Evolutionary conservation across 495 filamentous ascomycete species (phyloP), one percentile per base, ranked within the genome.

Genomic region (Aspergillus bridgeri): DNA sequence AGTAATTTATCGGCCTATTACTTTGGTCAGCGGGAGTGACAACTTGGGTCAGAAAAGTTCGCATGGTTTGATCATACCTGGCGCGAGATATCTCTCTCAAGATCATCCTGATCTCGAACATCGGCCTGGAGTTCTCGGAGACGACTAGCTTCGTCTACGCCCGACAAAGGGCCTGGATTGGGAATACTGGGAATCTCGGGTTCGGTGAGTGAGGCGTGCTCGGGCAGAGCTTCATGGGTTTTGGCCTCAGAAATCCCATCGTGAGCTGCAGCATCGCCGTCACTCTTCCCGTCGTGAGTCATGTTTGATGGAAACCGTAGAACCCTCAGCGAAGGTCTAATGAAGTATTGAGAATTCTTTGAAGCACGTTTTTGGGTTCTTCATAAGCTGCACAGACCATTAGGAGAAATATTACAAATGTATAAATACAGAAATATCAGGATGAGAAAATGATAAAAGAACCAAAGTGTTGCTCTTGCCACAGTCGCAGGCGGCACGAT

Each of bases 31-130:
- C 0, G 17, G 19, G 2, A n/a, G 7, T 25, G 8, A 15, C 4
- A 38, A 8, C 9, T 38, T 38, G 33, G 8, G 3, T 11, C 11
- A 4, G 13, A 2, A 15, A 1, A 9, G 13, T 2, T 15, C 7
- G 13, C 33, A 15, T 11, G 33, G 9, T 15, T 38, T 8, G 33
- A 20, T n/a, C 48, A 54, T 65, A 79, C 78, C 71, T 83, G 76
- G 24, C 77, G 74, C 33, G 77, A 70, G 59, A 92, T 86, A 49
- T 92, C 89, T 56, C 87, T 79, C 64, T 93, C 89, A 3, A 93
- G 78, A 52, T 96, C 91, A 71, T 92, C 87, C 67, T 96, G 92
- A 65, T 94, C 81, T 24, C 90, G 86, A 27, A 94, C 83, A 57
- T 87, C 83, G 33, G 86, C 83, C 13, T 90, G 86, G 8, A 96